Percentiles rank a stretch among this genome's conserved stretches.
Evolutionary conservation across 2,329 filamentous ascomycete genomes (phyloP).

Genomic region (Aureobasidium leucospermi): DNA sequence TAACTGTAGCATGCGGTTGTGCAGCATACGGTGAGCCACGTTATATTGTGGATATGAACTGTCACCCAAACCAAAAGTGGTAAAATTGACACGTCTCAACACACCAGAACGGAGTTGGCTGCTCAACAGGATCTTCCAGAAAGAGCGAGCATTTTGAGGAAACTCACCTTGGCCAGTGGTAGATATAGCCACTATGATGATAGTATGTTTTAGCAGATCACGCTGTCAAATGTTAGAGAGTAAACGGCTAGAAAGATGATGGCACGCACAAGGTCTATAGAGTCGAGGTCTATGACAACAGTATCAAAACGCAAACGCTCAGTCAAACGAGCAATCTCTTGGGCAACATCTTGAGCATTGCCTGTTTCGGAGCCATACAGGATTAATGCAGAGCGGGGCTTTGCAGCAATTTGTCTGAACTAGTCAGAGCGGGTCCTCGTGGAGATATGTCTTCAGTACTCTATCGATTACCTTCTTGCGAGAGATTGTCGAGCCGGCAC

Average conservation of each 20-base stretch:
- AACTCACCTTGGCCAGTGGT: constrained; percentile 94
- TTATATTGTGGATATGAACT: constrained; percentile 93
- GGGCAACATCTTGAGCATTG: constrained; percentile 84
- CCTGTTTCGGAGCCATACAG: constrained; percentile 94
- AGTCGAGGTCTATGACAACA: constrained; percentile 69
- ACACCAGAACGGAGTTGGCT: constrained; percentile 68
- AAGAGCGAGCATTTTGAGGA: constrained; percentile 69
- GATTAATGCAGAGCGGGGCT: constrained; percentile 49
- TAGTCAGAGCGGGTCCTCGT: neutral
- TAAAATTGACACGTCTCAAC: constrained; percentile 63
- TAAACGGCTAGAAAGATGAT: neutral
- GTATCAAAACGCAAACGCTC: constrained; percentile 74
- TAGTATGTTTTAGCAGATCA: constrained; percentile 37
- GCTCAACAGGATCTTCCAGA: constrained; percentile 80
- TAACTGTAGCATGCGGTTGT: constrained; percentile 75
- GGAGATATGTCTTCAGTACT: neutral
- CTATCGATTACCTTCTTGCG: neutral
- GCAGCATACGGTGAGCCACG: constrained; percentile 82
- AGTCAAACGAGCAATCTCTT: constrained; percentile 67
- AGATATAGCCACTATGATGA: constrained; percentile 76
- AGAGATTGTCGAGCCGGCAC: neutral
- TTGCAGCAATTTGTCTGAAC: neutral
- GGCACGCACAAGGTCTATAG: constrained; percentile 60
- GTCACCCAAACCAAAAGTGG: constrained; percentile 86
- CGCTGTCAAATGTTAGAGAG: constrained; percentile 24